phyloP scores from a whole-genome alignment of 371 early-diverging fungal species.

The Syncephalastrum contaminatum region DNA sequence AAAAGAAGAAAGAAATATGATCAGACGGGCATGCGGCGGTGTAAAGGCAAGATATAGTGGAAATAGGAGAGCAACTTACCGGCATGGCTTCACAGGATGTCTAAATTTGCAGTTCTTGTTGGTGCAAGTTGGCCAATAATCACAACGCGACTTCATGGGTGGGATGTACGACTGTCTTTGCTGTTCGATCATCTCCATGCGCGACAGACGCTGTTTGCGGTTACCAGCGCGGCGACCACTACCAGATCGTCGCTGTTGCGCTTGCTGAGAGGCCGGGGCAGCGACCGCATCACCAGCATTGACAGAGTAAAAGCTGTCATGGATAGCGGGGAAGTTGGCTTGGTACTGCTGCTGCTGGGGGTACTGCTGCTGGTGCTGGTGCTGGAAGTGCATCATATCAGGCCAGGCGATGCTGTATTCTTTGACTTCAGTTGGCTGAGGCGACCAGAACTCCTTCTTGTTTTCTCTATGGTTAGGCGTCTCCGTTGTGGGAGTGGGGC shows the following conservation, averaged over 20 bases:
- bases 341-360: neutral
- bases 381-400: constrained; percentile 7
- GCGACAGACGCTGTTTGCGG: constrained; percentile 30
- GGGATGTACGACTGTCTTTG: constrained; percentile 36
- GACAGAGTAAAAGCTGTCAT: constrained; percentile 3
- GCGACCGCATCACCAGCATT: constrained; percentile 11
- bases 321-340: neutral
- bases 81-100: constrained; percentile 50
- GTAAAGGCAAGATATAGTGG: neutral
- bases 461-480: constrained; percentile 1
- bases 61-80: constrained; percentile 30
- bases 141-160: constrained; percentile 47
- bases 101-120: constrained; percentile 61
- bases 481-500: neutral
- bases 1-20: constrained; percentile 1
- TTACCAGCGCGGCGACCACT: neutral
- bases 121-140: constrained; percentile 58
- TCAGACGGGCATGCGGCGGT: neutral
- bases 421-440: neutral
- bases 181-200: constrained; percentile 35
- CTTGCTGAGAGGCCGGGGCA: constrained; percentile 1
- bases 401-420: constrained; percentile 15
- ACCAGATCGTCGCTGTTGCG: neutral
- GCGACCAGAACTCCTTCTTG: constrained; percentile 2
- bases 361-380: constrained; percentile 1